Conservation (phyloP, 2,329 filamentous ascomycete species). For the Colletotrichum falcatum region DNA sequence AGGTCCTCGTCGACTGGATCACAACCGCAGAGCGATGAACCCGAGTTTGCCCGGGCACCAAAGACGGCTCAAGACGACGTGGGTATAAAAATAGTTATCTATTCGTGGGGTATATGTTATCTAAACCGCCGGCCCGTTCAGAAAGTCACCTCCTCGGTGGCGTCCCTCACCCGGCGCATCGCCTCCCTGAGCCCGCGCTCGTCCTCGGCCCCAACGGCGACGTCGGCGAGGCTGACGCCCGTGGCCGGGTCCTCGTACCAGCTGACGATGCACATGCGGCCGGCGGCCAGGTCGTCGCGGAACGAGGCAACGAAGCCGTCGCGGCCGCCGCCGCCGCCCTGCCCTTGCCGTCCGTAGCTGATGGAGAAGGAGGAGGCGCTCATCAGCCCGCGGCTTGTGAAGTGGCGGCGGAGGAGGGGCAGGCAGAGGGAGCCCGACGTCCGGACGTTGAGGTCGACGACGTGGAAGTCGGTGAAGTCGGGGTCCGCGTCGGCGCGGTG, state of each 20-base stretch:
- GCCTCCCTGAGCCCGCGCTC: constrained; percentile 41
- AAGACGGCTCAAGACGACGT: background rate
- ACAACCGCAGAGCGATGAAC: background rate
- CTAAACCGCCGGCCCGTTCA: constrained; percentile 48
- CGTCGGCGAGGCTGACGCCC: constrained; percentile 46
- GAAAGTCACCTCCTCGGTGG: constrained; percentile 48
- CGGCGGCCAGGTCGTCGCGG: constrained; percentile 44
- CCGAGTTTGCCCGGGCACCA: no score
- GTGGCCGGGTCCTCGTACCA: constrained; percentile 50
- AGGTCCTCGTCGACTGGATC: background rate
- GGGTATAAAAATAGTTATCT: background rate
- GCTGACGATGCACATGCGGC: constrained; percentile 48
- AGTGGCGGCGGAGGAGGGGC: constrained; percentile 48
- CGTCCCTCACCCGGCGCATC: constrained; percentile 45
- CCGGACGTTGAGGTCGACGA: constrained; percentile 52
- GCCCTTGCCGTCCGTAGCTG: constrained; percentile 40
- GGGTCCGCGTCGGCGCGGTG: background rate
- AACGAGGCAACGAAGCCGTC: constrained; percentile 47
- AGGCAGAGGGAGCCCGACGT: constrained; percentile 49
- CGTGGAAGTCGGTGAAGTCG: constrained; percentile 42
- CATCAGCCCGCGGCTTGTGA: constrained; percentile 45
- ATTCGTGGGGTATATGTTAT: background rate
- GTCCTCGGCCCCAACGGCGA: constrained; percentile 48
- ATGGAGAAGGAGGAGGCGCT: constrained; percentile 49
- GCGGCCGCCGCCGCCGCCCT: constrained; percentile 26